Percentiles rank a stretch among this genome's conserved stretches.
Evolutionary conservation across 208 protist genomes (phyloP).

Genomic region (Leishmania martiniquensis): DNA sequence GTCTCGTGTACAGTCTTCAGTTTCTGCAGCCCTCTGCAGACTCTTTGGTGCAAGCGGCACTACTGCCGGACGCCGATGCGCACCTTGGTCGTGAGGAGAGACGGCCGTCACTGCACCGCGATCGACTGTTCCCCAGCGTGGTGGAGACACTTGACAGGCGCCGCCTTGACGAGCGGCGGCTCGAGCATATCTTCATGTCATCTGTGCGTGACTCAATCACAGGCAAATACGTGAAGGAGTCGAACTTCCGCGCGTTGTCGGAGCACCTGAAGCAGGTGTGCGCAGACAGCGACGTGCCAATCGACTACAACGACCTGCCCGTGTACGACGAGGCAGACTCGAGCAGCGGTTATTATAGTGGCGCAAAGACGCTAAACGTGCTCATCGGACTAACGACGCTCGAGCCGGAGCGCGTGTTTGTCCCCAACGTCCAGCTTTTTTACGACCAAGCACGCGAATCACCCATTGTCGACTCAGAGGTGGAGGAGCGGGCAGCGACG

Average conservation of each 20-base stretch:
- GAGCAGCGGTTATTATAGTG: constrained; percentile 40
- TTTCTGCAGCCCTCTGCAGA: constrained; percentile 55
- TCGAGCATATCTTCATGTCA: constrained; percentile 39
- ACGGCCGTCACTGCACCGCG: constrained; percentile 27
- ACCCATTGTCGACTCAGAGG: constrained; percentile 7
- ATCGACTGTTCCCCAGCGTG: constrained; percentile 64
- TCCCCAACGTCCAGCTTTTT: constrained; percentile 34
- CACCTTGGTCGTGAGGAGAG: constrained; percentile 44
- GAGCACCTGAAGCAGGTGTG: constrained; percentile 40
- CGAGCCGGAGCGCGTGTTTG: constrained; percentile 38
- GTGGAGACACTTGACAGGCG: constrained; percentile 47
- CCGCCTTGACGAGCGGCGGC: constrained; percentile 12
- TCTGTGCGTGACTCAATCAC: constrained; percentile 28
- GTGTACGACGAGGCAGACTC: constrained; percentile 43
- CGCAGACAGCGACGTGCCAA: constrained; percentile 15
- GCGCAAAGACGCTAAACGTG: constrained; percentile 44
- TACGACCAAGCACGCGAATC: constrained; percentile 22
- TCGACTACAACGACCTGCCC: constrained; percentile 57
- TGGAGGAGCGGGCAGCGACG: constrained; percentile 39
- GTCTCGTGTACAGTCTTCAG: constrained; percentile 78
- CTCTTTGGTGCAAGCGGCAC: constrained; percentile 64
- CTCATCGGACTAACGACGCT: constrained; percentile 70
- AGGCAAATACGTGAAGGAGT: constrained; percentile 35
- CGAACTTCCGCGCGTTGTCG: constrained; percentile 14
- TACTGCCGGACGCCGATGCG: constrained; percentile 41